Conservation (phyloP, 768 basidiomycete species). For the Amanita fuliginea region DNA sequence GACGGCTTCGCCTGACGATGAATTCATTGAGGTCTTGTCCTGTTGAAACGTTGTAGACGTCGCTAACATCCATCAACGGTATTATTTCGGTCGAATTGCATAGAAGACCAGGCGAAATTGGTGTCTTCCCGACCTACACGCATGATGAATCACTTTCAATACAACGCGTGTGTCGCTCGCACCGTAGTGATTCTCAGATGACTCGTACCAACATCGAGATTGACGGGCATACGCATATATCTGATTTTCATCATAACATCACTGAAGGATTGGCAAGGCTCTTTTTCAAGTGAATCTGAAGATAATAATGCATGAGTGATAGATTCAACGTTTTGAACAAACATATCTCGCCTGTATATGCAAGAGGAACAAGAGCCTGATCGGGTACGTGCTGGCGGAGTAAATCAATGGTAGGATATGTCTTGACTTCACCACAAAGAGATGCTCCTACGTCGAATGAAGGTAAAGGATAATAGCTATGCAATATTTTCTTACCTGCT, state of each 20-base stretch:
- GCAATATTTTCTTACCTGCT: constrained; percentile 22
- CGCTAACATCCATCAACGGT: constrained; percentile 70
- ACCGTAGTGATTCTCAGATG: constrained; percentile 75
- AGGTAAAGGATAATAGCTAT: background rate
- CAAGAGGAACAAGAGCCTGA: constrained; percentile 32
- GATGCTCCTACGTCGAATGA: constrained; percentile 28
- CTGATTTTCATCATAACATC: constrained; percentile 57
- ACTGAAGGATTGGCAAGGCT: constrained; percentile 37
- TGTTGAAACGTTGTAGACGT: constrained; percentile 73
- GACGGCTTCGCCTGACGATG: constrained; percentile 63
- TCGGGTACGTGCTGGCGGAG: constrained; percentile 46
- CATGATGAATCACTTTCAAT: background rate
- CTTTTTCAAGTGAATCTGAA: constrained; percentile 53
- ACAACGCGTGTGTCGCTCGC: constrained; percentile 13
- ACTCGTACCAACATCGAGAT: constrained; percentile 51
- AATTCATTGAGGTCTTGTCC: constrained; percentile 70
- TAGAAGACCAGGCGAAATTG: constrained; percentile 54
- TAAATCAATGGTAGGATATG: constrained; percentile 54
- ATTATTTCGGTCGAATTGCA: constrained; percentile 81
- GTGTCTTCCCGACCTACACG: constrained; percentile 53
- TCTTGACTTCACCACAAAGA: constrained; percentile 40
- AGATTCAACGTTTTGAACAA: background rate
- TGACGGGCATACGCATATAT: constrained; percentile 62
- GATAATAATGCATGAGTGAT: constrained; percentile 1
- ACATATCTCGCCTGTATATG: constrained; percentile 41